Conservation (phyloP, 164 flowering plant genomes). For the Vitis riparia region DNA sequence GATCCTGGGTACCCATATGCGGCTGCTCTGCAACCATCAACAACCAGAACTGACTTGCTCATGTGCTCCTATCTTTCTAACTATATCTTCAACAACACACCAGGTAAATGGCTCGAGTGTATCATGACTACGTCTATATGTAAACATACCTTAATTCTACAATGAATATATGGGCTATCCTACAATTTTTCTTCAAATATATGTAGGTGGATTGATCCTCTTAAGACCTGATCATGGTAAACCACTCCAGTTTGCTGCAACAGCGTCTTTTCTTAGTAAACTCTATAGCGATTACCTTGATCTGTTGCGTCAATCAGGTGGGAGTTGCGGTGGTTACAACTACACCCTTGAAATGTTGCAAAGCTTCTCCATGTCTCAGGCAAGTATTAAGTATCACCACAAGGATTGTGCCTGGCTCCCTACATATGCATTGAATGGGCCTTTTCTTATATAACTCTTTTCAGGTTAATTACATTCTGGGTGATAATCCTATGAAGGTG, state of each 20-base stretch:
- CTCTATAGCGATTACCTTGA: conserved; percentile 61
- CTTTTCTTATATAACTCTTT: neutral
- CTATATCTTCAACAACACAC: conserved; percentile 27
- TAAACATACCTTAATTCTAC: too few relatives aligned
- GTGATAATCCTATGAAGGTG: conserved; percentile 73
- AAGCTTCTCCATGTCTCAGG: conserved; percentile 60
- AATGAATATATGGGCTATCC: neutral
- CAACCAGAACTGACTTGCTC: conserved; percentile 29
- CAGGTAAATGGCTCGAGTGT: conserved; percentile 22
- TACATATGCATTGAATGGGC: neutral
- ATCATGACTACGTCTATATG: too few relatives aligned
- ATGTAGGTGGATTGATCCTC: conserved; percentile 52
- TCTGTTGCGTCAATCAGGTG: conserved; percentile 27
- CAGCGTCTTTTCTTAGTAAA: conserved; percentile 63
- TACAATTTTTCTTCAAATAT: neutral
- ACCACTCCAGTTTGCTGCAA: conserved; percentile 57
- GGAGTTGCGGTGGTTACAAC: conserved; percentile 26
- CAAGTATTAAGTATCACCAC: neutral
- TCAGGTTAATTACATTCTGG: conserved; percentile 64
- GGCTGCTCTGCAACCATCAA: conserved; percentile 24
- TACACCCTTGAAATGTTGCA: conserved; percentile 37
- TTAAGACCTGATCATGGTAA: conserved; percentile 31
- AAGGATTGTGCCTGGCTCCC: neutral
- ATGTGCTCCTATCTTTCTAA: conserved; percentile 60
- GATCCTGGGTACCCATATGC: conserved; percentile 64